Percentiles rank a stretch among this genome's conserved stretches.
These are phyloP conservation scores for Hyphopichia khmerensis DNA, from an alignment of 1,139 yeast genomes.

Conservation along the genomic window DNA sequence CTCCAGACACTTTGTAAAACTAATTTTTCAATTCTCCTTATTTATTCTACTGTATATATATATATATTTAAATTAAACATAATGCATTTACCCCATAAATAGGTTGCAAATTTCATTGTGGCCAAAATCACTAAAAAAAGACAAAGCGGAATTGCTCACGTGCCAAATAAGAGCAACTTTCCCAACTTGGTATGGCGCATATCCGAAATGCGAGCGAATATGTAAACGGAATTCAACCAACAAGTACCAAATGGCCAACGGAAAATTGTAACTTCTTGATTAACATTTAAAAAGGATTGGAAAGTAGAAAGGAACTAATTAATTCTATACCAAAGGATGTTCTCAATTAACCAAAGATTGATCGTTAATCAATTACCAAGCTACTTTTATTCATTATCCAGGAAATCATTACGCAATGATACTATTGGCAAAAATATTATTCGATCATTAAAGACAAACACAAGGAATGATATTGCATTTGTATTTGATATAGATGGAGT, in stretches of 20 bases:
- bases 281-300: too few relatives aligned
- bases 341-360: not conserved
- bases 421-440: not conserved
- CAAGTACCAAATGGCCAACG: too few relatives aligned
- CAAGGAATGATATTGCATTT: conserved; percentile 19
- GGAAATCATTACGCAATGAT: not conserved
- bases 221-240: too few relatives aligned
- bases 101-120: not conserved
- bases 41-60: not conserved
- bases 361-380: not conserved
- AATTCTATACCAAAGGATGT: not conserved
- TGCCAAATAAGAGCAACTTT: too few relatives aligned
- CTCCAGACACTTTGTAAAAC: not conserved
- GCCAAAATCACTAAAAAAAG: not conserved
- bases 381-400: not conserved
- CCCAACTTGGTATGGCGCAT: too few relatives aligned
- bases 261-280: too few relatives aligned
- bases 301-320: too few relatives aligned
- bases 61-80: not conserved
- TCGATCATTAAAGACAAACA: not conserved
- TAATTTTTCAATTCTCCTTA: not conserved
- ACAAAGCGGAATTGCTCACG: too few relatives aligned
- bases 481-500: conserved; percentile 80
- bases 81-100: too few relatives aligned
- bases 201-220: too few relatives aligned